Evolutionary conservation across 139 green algal genomes (phyloP), one percentile per base, ranked within the genome.

Genomic region (Asterochloris sp.): DNA sequence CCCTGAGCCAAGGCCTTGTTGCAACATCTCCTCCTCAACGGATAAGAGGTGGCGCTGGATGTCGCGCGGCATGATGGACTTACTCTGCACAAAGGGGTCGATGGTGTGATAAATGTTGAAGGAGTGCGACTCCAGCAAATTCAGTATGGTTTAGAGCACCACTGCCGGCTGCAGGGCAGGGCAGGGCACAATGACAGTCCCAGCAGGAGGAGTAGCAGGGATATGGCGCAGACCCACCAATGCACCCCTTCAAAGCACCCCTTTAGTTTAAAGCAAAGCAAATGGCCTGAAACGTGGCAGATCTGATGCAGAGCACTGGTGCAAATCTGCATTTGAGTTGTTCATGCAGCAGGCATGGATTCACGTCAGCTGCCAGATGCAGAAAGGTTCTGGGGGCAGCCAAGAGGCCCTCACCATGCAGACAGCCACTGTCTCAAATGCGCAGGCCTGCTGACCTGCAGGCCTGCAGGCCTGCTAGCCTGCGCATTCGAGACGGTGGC

Each of bases 71-170:
- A 95, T 24, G 10, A n/a, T 74, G 0, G 85, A 73, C 69, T 90
- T 67, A 69, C 89, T 78, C 24, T 77, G 83, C 10, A 96, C 89
- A 78, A 97, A 94, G 0, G 85, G 69, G 13, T 90, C 84, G 29
- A 95, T 87, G 16, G 94, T 83, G 85, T 94, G 95, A 67, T 64
- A 87, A 21, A 95, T 68, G 84, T 97, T 92, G 86, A 97, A 97
- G 2, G 93, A 86, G 19, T 88, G 87, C 17, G 95, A 83, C 23
- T 79, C 62, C 26, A 96, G 85, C 28, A 62, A 69, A 15, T 92
- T 85, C 84, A 95, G 83, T 16, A 92, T 77, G 16, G 85, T 74
- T 4, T 88, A 88, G 68, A 91, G 91, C n/a, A 64, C n/a, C 21
- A 87, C 81, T 17, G 73, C 64, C 28, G 63, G 83, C 86, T 91